These are phyloP conservation scores for Pholiota molesta DNA, from an alignment of 768 basidiomycete species.

Conservation along the genomic window DNA sequence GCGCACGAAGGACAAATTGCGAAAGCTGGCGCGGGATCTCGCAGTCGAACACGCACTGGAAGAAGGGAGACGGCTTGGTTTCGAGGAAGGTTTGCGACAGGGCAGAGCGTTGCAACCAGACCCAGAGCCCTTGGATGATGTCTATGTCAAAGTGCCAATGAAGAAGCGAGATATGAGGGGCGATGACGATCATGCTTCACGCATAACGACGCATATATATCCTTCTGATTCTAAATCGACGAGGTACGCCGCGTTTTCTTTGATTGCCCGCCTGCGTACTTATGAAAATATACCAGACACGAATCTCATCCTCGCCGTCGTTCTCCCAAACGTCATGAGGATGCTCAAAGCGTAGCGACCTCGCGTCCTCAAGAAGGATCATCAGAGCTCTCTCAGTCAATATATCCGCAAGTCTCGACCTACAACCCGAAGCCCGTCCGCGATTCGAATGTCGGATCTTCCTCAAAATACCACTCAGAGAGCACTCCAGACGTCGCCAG, in stretches of 20 bases:
- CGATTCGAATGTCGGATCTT: background rate
- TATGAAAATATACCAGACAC: background rate
- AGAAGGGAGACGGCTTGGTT: constrained; percentile 55
- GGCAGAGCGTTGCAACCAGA: constrained; percentile 24
- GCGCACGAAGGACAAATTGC: constrained; percentile 45
- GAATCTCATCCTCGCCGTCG: background rate
- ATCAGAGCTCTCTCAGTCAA: background rate
- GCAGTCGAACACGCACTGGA: constrained; percentile 54
- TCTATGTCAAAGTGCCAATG: constrained; percentile 1
- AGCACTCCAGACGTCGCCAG: constrained; percentile 22
- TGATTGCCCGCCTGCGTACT: no score
- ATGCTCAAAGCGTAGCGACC: background rate
- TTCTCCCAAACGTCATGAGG: background rate
- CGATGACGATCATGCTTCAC: constrained; percentile 4
- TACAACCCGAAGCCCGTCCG: background rate
- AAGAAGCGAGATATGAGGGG: background rate
- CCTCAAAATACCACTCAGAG: background rate
- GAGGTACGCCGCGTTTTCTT: background rate
- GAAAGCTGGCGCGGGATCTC: constrained; percentile 48
- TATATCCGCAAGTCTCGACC: background rate
- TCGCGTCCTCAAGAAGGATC: background rate
- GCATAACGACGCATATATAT: background rate
- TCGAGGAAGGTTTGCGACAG: constrained; percentile 47
- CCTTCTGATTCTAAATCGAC: background rate
- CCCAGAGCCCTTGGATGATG: constrained; percentile 9